Conservation (phyloP, 2,329 filamentous ascomycete species). For the Aspergillus carbonarius region DNA sequence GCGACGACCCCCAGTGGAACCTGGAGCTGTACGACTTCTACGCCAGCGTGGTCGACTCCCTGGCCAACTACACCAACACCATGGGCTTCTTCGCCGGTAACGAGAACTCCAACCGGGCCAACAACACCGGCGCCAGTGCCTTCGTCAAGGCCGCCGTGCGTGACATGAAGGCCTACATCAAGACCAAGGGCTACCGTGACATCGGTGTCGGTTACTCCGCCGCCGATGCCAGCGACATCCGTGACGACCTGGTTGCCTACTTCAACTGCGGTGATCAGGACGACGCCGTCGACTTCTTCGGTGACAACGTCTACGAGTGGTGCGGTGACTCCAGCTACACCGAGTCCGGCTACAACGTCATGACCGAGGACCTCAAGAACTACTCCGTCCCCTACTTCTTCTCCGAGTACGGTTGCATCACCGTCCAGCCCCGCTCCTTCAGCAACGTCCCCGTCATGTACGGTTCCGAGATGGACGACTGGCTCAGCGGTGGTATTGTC, state of each 20-base stretch:
- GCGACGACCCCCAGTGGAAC: conserved; percentile 75
- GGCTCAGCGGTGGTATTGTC: conserved; percentile 93
- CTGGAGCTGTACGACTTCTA: conserved; percentile 75
- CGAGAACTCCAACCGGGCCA: conserved; percentile 83
- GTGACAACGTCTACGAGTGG: conserved; percentile 99
- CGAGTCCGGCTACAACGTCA: conserved; percentile 73
- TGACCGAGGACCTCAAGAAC: conserved; percentile 78
- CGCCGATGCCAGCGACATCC: conserved; percentile 82
- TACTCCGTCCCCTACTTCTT: conserved; percentile 96
- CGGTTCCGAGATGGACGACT: conserved; percentile 71
- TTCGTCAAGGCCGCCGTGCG: conserved; percentile 96
- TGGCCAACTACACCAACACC: conserved; percentile 80
- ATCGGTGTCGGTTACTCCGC: conserved; percentile 93
- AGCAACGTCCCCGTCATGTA: conserved; percentile 81
- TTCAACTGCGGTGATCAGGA: conserved; percentile 78
- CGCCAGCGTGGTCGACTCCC: conserved; percentile 73
- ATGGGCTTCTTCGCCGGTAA: conserved; percentile 98
- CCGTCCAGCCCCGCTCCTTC: conserved; percentile 68
- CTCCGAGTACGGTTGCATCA: conserved; percentile 95
- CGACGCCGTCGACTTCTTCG: conserved; percentile 90
- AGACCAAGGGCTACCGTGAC: conserved; percentile 67
- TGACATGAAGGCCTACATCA: conserved; percentile 91
- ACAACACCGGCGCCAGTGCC: conserved; percentile 84
- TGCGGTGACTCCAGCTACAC: conserved; percentile 78
- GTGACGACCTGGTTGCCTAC: conserved; percentile 78